Percentiles rank a stretch among this genome's conserved stretches.
Evolutionary conservation across 2,329 filamentous ascomycete species (phyloP).

Genomic region (Diatrype stigma): DNA sequence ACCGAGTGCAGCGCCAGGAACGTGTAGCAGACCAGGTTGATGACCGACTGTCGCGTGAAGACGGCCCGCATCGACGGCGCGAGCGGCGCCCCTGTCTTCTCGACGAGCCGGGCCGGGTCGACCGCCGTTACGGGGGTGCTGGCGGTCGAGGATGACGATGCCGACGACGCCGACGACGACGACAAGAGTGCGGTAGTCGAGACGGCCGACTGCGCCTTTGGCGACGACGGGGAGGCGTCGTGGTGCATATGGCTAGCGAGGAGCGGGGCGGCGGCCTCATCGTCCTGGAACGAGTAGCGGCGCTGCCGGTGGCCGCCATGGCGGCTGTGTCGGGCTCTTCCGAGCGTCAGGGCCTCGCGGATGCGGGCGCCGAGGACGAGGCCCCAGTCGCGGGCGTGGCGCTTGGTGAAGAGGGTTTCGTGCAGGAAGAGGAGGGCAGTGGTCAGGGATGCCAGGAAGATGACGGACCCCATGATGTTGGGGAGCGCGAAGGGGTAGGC

Average conservation of each 20-base stretch:
- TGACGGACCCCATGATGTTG: slow-evolving; percentile 69
- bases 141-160: background rate
- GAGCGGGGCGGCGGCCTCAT: slow-evolving; percentile 53
- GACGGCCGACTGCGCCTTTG: no score
- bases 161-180: slow-evolving; percentile 1
- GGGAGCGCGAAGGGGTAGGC: slow-evolving; percentile 79
- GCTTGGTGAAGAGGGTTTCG: slow-evolving; percentile 77
- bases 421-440: slow-evolving; percentile 75
- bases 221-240: slow-evolving; percentile 8
- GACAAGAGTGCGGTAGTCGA: no score
- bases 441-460: slow-evolving; percentile 75
- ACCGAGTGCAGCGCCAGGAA: slow-evolving; percentile 78
- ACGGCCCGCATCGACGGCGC: slow-evolving; percentile 38
- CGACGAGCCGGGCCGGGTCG: slow-evolving; percentile 11
- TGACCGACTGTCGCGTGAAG: slow-evolving; percentile 67
- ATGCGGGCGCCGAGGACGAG: slow-evolving; percentile 68
- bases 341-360: slow-evolving; percentile 33
- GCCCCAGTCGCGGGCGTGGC: slow-evolving; percentile 68
- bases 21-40: slow-evolving; percentile 75
- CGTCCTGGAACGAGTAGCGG: slow-evolving; percentile 47
- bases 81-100: slow-evolving; percentile 15
- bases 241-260: slow-evolving; percentile 33
- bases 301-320: slow-evolving; percentile 28
- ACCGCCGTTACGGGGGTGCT: slow-evolving; percentile 1
- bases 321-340: slow-evolving; percentile 16